These are phyloP conservation scores for Talaromyces sp. DNA, from an alignment of 2,329 filamentous ascomycete species.

Conservation along the genomic window DNA sequence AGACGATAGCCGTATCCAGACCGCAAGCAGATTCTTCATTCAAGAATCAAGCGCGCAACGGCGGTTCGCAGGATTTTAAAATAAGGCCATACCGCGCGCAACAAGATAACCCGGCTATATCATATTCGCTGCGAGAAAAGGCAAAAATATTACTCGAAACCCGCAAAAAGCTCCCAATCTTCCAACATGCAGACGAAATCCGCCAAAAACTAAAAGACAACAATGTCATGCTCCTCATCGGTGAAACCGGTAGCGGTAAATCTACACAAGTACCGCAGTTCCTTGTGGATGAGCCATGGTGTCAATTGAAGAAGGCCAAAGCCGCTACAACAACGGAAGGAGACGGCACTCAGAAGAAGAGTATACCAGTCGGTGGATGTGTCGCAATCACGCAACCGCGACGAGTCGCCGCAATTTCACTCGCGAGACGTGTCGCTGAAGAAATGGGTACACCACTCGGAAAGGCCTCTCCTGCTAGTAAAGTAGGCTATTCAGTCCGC, in stretches of 20 bases:
- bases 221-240: constrained; percentile 79
- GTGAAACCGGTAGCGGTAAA: constrained; percentile 95
- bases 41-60: constrained; percentile 2
- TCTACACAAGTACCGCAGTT: constrained; percentile 96
- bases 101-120: not conserved
- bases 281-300: constrained; percentile 76
- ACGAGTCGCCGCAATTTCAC: constrained; percentile 86
- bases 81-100: not conserved
- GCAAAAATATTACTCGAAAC: constrained; percentile 50
- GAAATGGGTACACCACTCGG: constrained; percentile 71
- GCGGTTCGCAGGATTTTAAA: not conserved
- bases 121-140: constrained; percentile 41
- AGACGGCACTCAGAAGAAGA: constrained; percentile 30
- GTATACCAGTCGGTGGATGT: constrained; percentile 66
- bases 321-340: constrained; percentile 33
- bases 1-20: not conserved
- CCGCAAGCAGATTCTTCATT: not conserved
- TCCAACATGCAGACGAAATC: constrained; percentile 70
- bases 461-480: constrained; percentile 57
- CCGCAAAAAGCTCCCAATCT: constrained; percentile 76
- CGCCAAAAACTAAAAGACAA: constrained; percentile 61
- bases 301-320: constrained; percentile 58
- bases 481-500: constrained; percentile 89
- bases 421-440: constrained; percentile 82
- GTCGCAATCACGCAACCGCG: constrained; percentile 94